These are phyloP conservation scores for Echinochloa phyllopogon DNA, from an alignment of 176 grass and related monocot species.

Conservation along the genomic window DNA sequence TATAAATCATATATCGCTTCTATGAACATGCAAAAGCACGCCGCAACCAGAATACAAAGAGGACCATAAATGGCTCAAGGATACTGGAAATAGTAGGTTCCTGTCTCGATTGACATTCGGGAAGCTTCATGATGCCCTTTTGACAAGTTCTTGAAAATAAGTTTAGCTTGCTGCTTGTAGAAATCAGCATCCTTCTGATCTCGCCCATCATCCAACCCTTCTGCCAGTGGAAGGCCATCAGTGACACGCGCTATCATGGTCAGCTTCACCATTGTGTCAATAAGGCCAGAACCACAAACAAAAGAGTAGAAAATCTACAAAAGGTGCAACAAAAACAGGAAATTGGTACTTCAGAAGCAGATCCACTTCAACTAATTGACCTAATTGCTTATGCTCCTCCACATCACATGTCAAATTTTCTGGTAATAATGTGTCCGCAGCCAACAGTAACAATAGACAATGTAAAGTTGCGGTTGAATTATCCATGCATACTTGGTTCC, in stretches of 20 bases:
- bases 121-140: conserved; percentile 91
- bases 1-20: background rate
- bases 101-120: conserved; percentile 97
- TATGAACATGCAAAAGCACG: background rate
- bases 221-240: conserved; percentile 89
- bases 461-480: too few species aligned
- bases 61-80: conserved; percentile 37
- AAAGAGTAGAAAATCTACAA: conserved; percentile 15
- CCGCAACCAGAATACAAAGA: background rate
- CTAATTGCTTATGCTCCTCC: conserved; percentile 3
- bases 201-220: conserved; percentile 90
- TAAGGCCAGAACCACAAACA: conserved; percentile 33
- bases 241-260: conserved; percentile 98
- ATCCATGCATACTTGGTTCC: too few species aligned
- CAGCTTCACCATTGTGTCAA: conserved; percentile 88
- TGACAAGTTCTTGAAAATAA: conserved; percentile 96
- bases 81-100: conserved; percentile 95
- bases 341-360: conserved; percentile 9
- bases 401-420: background rate
- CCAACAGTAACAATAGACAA: background rate
- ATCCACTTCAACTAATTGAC: background rate
- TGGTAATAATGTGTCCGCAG: background rate
- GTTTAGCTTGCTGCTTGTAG: conserved; percentile 99
- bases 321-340: conserved; percentile 21
- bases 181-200: conserved; percentile 87